Evolutionary conservation across 495 filamentous ascomycete species (phyloP).

Genomic region (Collariella sp.): DNA sequence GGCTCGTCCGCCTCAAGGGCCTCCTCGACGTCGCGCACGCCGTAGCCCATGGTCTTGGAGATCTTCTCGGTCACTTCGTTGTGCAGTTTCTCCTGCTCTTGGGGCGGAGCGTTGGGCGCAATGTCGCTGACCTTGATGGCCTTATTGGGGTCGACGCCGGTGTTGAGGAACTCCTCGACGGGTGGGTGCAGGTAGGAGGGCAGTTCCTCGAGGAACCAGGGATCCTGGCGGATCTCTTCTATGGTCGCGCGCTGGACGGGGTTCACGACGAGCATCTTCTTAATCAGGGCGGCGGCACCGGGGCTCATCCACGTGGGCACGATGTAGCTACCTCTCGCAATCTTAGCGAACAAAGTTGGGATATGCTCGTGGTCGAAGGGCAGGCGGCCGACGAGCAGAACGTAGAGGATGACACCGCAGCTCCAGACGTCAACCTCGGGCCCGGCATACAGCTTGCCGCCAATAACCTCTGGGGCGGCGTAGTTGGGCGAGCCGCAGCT

Average conservation of each 20-base stretch:
- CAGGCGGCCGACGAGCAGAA: constrained; percentile 80
- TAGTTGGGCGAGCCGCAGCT: constrained; percentile 98
- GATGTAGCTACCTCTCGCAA: constrained; percentile 63
- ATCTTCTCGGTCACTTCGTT: constrained; percentile 88
- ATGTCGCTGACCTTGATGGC: constrained; percentile 74
- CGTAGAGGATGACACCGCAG: constrained; percentile 96
- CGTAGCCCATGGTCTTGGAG: constrained; percentile 95
- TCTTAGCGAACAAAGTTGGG: constrained; percentile 38
- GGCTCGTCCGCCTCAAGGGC: constrained; percentile 85
- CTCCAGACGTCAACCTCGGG: constrained; percentile 99
- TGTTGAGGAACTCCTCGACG: constrained; percentile 87
- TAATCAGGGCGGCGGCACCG: constrained; percentile 77
- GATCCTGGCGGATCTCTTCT: constrained; percentile 84
- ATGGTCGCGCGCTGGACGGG: constrained; percentile 90
- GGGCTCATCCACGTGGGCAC: constrained; percentile 80
- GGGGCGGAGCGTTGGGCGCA: constrained; percentile 63
- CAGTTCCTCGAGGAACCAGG: constrained; percentile 86
- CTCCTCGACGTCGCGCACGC: constrained; percentile 87
- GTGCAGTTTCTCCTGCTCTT: constrained; percentile 81
- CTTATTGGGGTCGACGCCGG: constrained; percentile 83
- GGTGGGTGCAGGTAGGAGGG: constrained; percentile 78
- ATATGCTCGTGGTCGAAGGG: constrained; percentile 95
- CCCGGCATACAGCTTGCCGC: constrained; percentile 92
- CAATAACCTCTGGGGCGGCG: constrained; percentile 94
- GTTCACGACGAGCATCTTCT: constrained; percentile 90